Evolutionary conservation across 2,329 filamentous ascomycete species (phyloP).

Genomic region (Fusarium annulatum): DNA sequence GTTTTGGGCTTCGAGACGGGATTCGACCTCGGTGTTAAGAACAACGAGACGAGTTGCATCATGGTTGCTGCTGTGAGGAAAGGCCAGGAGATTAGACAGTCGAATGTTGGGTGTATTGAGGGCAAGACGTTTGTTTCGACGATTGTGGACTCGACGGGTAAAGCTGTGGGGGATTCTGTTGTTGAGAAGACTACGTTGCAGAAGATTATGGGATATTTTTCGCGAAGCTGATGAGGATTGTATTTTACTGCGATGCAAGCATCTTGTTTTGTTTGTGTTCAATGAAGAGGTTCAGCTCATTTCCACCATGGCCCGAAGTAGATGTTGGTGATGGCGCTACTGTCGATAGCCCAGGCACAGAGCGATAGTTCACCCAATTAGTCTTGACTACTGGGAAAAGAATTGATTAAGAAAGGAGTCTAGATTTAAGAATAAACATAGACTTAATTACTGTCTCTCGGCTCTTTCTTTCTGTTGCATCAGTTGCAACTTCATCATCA

Average conservation of each 20-base stretch:
- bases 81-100: constrained; percentile 32
- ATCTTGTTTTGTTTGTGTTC: not conserved
- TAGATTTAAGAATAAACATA: not conserved
- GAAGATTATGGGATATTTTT: constrained; percentile 14
- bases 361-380: not conserved
- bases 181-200: constrained; percentile 2
- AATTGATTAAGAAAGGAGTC: not conserved
- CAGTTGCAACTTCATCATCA: no score
- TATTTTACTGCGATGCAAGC: not conserved
- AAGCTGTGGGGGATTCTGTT: not conserved
- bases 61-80: constrained; percentile 34
- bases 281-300: not conserved
- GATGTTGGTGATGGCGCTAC: not conserved
- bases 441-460: not conserved
- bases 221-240: constrained; percentile 48
- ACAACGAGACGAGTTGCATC: constrained; percentile 35
- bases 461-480: not conserved
- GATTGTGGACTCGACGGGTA: constrained; percentile 7
- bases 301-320: not conserved
- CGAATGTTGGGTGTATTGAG: constrained; percentile 36
- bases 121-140: constrained; percentile 28
- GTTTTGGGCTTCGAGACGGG: constrained; percentile 41
- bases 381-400: not conserved
- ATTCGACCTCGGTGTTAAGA: constrained; percentile 26
- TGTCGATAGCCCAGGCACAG: not conserved